Evolutionary conservation across 176 grass and related monocot genomes (phyloP).

Genomic region (Raddia guianensis): DNA sequence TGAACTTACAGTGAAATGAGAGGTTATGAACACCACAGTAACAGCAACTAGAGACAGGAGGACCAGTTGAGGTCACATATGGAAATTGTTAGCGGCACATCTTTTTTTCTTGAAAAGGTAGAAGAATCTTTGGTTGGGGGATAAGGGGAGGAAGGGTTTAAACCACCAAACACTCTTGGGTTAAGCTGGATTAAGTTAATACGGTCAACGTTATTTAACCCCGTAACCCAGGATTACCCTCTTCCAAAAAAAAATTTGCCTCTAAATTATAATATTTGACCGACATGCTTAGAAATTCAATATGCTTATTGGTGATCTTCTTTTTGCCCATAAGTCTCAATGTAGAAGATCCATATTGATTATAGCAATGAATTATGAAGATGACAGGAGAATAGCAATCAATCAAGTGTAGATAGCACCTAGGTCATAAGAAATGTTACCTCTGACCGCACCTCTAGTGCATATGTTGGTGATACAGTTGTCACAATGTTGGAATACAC

Average conservation of each 20-base stretch:
- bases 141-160: too few species aligned
- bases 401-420: not conserved
- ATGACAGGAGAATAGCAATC: not conserved
- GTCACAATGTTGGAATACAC: conserved; percentile 99
- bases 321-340: not conserved
- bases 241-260: conserved; percentile 17
- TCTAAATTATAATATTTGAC: not conserved
- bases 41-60: not conserved
- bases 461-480: conserved; percentile 96
- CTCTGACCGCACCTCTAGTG: conserved; percentile 87
- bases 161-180: too few species aligned
- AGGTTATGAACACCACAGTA: not conserved
- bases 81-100: conserved; percentile 23
- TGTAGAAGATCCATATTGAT: conserved; percentile 8
- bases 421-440: conserved; percentile 51
- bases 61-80: not conserved
- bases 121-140: not conserved
- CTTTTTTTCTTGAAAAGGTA: not conserved
- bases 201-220: too few species aligned
- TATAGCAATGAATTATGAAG: not conserved
- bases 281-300: not conserved
- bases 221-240: not conserved
- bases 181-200: too few species aligned
- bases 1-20: conserved; percentile 3
- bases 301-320: not conserved